Conservation (phyloP, 345 rosid genomes). For the Laguncularia racemosa region DNA sequence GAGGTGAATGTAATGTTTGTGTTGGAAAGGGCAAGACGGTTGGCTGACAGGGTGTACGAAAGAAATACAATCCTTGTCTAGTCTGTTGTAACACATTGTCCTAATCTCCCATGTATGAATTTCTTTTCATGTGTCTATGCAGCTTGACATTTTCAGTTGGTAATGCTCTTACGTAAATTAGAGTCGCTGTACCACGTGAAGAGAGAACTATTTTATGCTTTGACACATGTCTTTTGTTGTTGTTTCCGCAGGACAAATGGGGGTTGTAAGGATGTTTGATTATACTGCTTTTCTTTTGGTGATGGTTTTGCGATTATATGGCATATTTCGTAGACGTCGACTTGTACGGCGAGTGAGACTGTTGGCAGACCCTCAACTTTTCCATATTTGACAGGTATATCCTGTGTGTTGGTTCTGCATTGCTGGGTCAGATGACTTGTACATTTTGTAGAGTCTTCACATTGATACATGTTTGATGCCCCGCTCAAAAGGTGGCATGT, state of each 20-base stretch:
- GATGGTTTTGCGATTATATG: conserved; percentile 51
- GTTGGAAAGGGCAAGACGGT: no score
- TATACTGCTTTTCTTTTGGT: conserved; percentile 43
- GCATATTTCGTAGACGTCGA: conserved; percentile 43
- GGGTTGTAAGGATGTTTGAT: conserved; percentile 53
- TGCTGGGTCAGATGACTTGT: neutral
- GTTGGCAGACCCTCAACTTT: conserved; percentile 36
- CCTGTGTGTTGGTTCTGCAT: neutral
- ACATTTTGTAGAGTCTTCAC: neutral
- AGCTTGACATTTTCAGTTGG: no score
- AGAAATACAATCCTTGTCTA: no score
- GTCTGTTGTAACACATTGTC: no score
- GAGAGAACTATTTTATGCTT: neutral
- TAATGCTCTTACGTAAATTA: no score
- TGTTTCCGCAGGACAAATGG: conserved; percentile 41
- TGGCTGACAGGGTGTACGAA: no score
- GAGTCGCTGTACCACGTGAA: no score
- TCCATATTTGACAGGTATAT: conserved; percentile 17
- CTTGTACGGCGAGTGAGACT: conserved; percentile 52
- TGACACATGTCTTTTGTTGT: neutral
- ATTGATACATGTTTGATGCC: neutral
- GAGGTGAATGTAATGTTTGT: no score
- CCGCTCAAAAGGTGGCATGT: neutral
- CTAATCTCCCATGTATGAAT: no score
- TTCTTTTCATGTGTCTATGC: no score